Evolutionary conservation across 177 flowering plant species (phyloP), one percentile per base, ranked within the genome.

Genomic region (Vitis hybrid): DNA sequence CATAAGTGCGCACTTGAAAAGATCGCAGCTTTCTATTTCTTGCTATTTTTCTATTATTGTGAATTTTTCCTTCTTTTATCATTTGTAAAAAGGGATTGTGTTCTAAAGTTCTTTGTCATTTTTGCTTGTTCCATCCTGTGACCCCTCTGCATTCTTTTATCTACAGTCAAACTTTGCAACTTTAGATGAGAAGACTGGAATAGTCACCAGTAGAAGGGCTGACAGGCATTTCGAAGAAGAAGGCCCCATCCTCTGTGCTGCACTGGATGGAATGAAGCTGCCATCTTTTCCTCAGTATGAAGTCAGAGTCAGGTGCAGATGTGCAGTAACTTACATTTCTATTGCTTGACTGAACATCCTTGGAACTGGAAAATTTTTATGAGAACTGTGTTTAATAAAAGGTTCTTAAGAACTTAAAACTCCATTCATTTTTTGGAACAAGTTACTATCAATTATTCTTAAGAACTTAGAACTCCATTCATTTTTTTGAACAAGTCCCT

Each of bases 151-250:
- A 58, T 49, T 58, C 66, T 52, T 65, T 68, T 50, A 59, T 68
- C 21, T 70, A 9, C 81, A 94, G 99, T 93, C 98, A 51, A 94
- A 94, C 82, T 94, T 93, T 80, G 99, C 98, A 16, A 94, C 98
- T 15, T 77, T 85, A 80, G 94, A 91, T 80, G 92, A 86, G 78
- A 79, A 82, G 68, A 87, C 89, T 75, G 97, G 91, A 69, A 79
- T 92, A 19, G 97, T 92, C 70, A 86, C 80, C 27, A 93, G 96
- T 77, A 84, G 99, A 75, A 86, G 99, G 76, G 98, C 98, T 66
- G 98, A 93, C 70, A 84, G 99, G 77, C 99, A 94, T 59, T 93
- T 94, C 77, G 98, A 94, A 85, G 97, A 94, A 80, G 99, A 91
- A 78, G 99, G 99, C 55, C 98, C 99, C 21, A 82, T 93, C 59